Conservation (phyloP, 2,329 filamentous ascomycete species). For the Harringtonia lauricola region DNA sequence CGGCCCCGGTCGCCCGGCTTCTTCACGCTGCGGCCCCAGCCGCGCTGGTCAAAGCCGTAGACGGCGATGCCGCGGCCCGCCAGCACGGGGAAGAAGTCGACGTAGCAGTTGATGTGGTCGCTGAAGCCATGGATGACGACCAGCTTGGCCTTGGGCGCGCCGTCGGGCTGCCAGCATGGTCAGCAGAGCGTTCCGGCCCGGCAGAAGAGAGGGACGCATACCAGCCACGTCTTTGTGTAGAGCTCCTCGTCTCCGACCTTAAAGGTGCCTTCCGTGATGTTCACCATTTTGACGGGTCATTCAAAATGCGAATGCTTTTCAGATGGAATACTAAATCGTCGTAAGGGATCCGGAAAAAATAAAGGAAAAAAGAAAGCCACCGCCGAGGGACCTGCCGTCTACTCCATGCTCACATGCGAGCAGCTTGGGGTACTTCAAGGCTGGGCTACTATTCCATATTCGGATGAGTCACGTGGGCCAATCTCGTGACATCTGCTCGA, state of each 20-base stretch:
- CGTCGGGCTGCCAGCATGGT: constrained; percentile 33
- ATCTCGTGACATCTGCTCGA: too few species aligned
- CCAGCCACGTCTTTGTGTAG: constrained; percentile 48
- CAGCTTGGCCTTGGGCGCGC: constrained; percentile 54
- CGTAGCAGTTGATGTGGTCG: constrained; percentile 73
- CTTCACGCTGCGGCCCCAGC: constrained; percentile 69
- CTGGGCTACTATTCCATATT: too few species aligned
- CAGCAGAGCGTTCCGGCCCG: too few species aligned
- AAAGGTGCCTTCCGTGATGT: constrained; percentile 39
- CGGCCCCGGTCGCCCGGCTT: constrained; percentile 53
- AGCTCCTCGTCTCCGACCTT: constrained; percentile 32
- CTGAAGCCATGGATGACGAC: constrained; percentile 85
- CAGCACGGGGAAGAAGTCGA: constrained; percentile 60
- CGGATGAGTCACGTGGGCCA: too few species aligned
- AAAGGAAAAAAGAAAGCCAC: too few species aligned
- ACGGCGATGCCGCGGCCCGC: constrained; percentile 63
- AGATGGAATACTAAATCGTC: too few species aligned
- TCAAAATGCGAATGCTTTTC: too few species aligned
- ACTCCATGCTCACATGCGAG: too few species aligned
- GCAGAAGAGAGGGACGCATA: constrained; percentile 23
- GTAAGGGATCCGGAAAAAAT: too few species aligned
- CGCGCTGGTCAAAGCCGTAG: constrained; percentile 72
- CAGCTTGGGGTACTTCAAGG: too few species aligned
- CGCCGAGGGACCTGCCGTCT: too few species aligned
- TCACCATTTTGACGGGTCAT: constrained; percentile 25